phyloP scores from a whole-genome alignment of 352 stramenopile genomes.

The Phytophthora sp. region DNA sequence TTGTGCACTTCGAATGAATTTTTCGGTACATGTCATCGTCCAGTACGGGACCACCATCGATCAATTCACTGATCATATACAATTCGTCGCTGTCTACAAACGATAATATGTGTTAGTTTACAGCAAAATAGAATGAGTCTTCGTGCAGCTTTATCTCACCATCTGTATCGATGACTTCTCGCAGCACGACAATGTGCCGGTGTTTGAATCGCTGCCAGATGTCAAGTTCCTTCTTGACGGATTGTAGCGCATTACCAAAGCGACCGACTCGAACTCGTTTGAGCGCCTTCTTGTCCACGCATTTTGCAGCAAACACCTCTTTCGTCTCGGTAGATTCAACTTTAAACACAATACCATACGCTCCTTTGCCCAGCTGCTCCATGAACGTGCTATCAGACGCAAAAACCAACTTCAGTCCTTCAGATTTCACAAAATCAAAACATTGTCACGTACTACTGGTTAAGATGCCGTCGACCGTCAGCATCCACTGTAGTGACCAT shows the following conservation, averaged over 20 bases:
- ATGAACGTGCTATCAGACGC: constrained; percentile 58
- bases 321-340: constrained; percentile 72
- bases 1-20: neutral
- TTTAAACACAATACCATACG: constrained; percentile 78
- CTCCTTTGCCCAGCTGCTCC: constrained; percentile 72
- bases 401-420: neutral
- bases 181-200: constrained; percentile 93
- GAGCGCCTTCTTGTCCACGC: constrained; percentile 81
- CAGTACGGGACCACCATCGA: constrained; percentile 73
- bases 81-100: constrained; percentile 72
- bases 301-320: constrained; percentile 76
- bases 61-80: constrained; percentile 86
- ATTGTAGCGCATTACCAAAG: constrained; percentile 79
- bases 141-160: constrained; percentile 38
- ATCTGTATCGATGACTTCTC: constrained; percentile 96
- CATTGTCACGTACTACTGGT: constrained; percentile 81
- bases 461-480: constrained; percentile 63
- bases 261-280: constrained; percentile 70
- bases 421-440: neutral
- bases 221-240: constrained; percentile 93
- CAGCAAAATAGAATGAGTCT: neutral
- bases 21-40: constrained; percentile 61
- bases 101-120: neutral
- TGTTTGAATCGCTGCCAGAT: constrained; percentile 98
- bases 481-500: constrained; percentile 59